Evolutionary conservation across 805 yeast species (phyloP).

Genomic region (Ogataea polymorpha): DNA sequence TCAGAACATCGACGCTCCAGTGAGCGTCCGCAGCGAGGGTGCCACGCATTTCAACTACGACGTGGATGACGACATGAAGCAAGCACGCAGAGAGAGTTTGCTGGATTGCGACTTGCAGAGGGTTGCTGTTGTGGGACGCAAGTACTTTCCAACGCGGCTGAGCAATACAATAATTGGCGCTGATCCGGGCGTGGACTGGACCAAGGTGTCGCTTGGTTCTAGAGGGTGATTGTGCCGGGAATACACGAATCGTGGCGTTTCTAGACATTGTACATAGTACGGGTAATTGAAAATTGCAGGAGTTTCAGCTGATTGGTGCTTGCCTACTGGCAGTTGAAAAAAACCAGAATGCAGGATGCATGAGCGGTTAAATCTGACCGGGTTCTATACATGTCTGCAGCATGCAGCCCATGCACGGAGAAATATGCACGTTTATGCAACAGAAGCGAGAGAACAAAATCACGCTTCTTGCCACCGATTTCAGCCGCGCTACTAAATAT

Average conservation of each 20-base stretch:
- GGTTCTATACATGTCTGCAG: no score
- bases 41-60: slow-evolving; percentile 60
- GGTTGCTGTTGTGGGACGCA: slow-evolving; percentile 31
- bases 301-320: no score
- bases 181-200: slow-evolving; percentile 1
- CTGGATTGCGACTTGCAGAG: slow-evolving; percentile 64
- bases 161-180: slow-evolving; percentile 14
- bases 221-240: not conserved
- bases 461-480: no score
- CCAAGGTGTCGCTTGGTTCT: not conserved
- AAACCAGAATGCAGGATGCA: no score
- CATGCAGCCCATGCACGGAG: no score
- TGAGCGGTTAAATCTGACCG: no score
- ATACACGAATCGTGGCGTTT: no score
- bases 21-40: slow-evolving; percentile 78
- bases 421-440: no score
- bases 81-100: slow-evolving; percentile 70
- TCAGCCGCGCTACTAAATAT: no score
- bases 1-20: slow-evolving; percentile 90
- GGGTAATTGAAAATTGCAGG: no score
- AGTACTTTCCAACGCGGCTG: not conserved
- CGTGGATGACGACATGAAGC: slow-evolving; percentile 75
- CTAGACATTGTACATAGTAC: slow-evolving; percentile 1
- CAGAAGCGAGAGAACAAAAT: no score
- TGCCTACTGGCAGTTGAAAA: no score